Evolutionary conservation across 306 rosid genomes (phyloP).

Genomic region (Acacia crassicarpa): DNA sequence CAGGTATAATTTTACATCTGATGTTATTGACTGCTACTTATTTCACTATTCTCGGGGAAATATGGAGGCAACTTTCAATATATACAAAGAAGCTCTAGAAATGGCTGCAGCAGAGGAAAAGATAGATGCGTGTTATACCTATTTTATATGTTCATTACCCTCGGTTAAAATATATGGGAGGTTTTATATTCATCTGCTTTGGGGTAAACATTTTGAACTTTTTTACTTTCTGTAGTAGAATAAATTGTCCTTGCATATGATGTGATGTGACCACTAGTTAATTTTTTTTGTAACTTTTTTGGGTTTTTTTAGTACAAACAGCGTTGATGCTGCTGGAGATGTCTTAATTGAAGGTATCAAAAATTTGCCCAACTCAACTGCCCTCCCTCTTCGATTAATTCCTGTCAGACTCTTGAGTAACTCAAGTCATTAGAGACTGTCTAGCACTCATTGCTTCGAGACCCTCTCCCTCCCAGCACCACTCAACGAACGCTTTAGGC

Average conservation of each 20-base stretch:
- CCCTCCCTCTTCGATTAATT: too few relatives aligned
- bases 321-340: constrained; percentile 71
- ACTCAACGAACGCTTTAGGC: background rate
- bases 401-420: too few relatives aligned
- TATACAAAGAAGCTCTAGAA: constrained; percentile 76
- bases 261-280: too few relatives aligned
- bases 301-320: constrained; percentile 57
- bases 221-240: constrained; percentile 5
- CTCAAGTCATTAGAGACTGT: too few relatives aligned
- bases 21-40: constrained; percentile 24
- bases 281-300: constrained; percentile 9
- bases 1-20: background rate
- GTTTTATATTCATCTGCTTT: constrained; percentile 35
- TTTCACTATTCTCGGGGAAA: constrained; percentile 64
- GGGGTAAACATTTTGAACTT: constrained; percentile 12
- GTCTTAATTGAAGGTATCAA: constrained; percentile 78
- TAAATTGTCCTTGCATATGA: constrained; percentile 6
- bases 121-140: constrained; percentile 47
- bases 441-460: too few relatives aligned
- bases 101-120: constrained; percentile 49
- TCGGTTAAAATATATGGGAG: constrained; percentile 69
- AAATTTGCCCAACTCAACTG: too few relatives aligned
- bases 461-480: too few relatives aligned
- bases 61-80: constrained; percentile 59
- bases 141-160: constrained; percentile 71